A percentile compares a stretch with the other conserved stretches of the same genome.
Conservation (phyloP, 805 yeast genomes). For the Myxozyma neotropica region DNA sequence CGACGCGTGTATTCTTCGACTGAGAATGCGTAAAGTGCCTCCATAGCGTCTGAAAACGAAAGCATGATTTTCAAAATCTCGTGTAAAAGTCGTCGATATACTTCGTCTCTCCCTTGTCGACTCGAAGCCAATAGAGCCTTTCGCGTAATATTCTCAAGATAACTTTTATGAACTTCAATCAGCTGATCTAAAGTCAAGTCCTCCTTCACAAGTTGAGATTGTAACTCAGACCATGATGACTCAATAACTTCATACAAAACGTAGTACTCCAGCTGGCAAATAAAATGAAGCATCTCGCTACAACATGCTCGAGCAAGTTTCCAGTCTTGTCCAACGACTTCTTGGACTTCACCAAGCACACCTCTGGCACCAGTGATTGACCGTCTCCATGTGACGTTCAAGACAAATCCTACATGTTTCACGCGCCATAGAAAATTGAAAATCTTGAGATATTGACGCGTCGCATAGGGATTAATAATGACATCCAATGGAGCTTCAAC, state of each 20-base stretch:
- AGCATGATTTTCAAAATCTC: constrained; percentile 40
- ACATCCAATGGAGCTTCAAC: constrained; percentile 56
- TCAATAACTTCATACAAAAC: constrained; percentile 45
- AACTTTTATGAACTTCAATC: constrained; percentile 42
- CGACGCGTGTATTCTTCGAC: constrained; percentile 34
- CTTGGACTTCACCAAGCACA: constrained; percentile 21
- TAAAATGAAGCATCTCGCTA: constrained; percentile 42
- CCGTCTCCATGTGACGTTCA: constrained; percentile 54
- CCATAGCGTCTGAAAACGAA: constrained; percentile 35
- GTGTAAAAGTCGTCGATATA: constrained; percentile 40
- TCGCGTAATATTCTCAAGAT: constrained; percentile 38
- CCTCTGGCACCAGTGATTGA: constrained; percentile 39
- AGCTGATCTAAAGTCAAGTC: constrained; percentile 44
- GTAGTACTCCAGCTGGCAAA: constrained; percentile 44
- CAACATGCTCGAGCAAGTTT: constrained; percentile 35
- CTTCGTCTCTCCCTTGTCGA: constrained; percentile 16
- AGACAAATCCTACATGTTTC: constrained; percentile 59
- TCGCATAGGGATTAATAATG: constrained; percentile 52
- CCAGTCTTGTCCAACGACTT: constrained; percentile 36
- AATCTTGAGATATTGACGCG: constrained; percentile 65
- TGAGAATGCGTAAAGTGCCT: constrained; percentile 36
- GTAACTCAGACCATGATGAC: constrained; percentile 43
- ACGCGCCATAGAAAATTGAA: constrained; percentile 86
- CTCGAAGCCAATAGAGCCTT: constrained; percentile 44
- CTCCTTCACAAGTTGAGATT: constrained; percentile 34